Evolutionary conservation across 2,329 filamentous ascomycete genomes (phyloP).

Genomic region (Knufia petricola): DNA sequence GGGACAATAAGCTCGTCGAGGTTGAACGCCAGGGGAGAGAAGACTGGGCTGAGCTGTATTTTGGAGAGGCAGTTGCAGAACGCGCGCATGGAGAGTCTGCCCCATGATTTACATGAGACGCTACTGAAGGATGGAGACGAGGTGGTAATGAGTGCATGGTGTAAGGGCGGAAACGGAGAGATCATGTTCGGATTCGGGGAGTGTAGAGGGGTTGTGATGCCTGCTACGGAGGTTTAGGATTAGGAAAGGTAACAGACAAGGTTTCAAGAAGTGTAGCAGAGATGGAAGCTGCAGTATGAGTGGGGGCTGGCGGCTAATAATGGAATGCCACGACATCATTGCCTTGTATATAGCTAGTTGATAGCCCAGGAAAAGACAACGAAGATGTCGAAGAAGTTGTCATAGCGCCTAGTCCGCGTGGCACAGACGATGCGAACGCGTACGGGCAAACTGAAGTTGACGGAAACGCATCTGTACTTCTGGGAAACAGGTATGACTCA

Average conservation of each 20-base stretch:
- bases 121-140: slow-evolving; percentile 15
- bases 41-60: slow-evolving; percentile 14
- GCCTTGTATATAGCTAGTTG: too few relatives aligned
- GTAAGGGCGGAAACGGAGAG: slow-evolving; percentile 8
- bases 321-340: too few relatives aligned
- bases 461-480: too few relatives aligned
- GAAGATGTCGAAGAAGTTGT: neutral
- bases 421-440: too few relatives aligned
- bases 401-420: too few relatives aligned
- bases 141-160: slow-evolving; percentile 15
- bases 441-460: too few relatives aligned
- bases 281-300: too few relatives aligned
- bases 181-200: slow-evolving; percentile 14
- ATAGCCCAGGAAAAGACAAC: too few relatives aligned
- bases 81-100: slow-evolving; percentile 2
- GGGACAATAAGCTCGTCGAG: slow-evolving; percentile 21
- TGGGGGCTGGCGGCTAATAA: too few relatives aligned
- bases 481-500: too few relatives aligned
- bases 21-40: slow-evolving; percentile 13
- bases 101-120: slow-evolving; percentile 9
- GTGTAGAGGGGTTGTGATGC: slow-evolving; percentile 13
- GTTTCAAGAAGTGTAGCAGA: too few relatives aligned
- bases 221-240: neutral
- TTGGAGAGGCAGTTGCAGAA: slow-evolving; percentile 11
- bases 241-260: neutral